Evolutionary conservation across 2,329 filamentous ascomycete species (phyloP).

Genomic region (Tricladium varicosporioides): DNA sequence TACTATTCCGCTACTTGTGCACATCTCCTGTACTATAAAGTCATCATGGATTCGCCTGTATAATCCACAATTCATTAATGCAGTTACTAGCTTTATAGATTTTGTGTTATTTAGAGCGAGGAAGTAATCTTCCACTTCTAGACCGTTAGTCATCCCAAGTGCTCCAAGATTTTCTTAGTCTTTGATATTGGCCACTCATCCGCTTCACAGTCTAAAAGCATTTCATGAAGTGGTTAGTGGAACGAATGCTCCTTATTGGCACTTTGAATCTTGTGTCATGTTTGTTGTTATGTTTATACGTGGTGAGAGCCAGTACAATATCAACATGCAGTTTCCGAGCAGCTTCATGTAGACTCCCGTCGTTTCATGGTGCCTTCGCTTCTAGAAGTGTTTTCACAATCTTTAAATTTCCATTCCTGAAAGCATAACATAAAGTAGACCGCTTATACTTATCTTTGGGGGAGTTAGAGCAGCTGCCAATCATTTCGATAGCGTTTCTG

Average conservation of each 20-base stretch:
- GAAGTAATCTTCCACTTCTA: conserved; percentile 33
- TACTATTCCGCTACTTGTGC: conserved; percentile 6
- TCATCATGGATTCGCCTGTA: conserved; percentile 27
- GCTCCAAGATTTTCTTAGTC: conserved; percentile 26
- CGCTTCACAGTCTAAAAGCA: conserved; percentile 23
- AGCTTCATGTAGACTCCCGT: conserved; percentile 36
- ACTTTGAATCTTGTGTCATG: conserved; percentile 32
- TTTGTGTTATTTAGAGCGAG: conserved; percentile 33
- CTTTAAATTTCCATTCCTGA: conserved; percentile 27
- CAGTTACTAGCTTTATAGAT: neutral
- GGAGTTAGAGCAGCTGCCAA: neutral
- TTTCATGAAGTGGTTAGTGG: conserved; percentile 31
- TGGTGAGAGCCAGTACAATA: conserved; percentile 27
- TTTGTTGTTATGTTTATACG: conserved; percentile 14
- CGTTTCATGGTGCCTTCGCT: conserved; percentile 27
- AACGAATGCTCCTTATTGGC: conserved; percentile 27
- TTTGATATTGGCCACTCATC: neutral
- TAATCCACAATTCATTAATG: conserved; percentile 20
- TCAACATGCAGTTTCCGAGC: conserved; percentile 30
- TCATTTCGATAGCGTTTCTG: neutral
- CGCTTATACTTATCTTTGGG: neutral
- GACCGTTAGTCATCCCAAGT: conserved; percentile 28
- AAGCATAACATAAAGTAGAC: conserved; percentile 23
- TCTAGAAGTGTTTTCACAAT: conserved; percentile 29
- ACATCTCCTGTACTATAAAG: conserved; percentile 24